Conservation (phyloP, 345 rosid genomes). For the Hirschfeldia incana region DNA sequence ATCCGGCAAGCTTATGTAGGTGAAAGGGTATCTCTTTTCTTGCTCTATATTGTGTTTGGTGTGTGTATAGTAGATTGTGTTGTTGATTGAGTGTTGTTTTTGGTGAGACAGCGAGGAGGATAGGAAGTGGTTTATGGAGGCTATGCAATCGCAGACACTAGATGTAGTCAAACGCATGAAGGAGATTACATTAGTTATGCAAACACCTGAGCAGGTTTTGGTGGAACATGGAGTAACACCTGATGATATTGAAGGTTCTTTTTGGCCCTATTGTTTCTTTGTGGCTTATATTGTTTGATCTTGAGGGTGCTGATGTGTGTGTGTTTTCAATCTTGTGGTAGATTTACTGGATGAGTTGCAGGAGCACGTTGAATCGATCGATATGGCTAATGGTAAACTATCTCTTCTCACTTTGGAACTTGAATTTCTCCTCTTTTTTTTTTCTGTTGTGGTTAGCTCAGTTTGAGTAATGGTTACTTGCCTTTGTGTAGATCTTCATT, state of each 20-base stretch:
- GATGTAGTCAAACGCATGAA: constrained; percentile 95
- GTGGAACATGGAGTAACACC: constrained; percentile 88
- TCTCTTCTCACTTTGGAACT: not conserved
- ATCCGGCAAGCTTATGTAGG: not conserved
- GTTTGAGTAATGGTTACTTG: not conserved
- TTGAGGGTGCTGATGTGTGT: not conserved
- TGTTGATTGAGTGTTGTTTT: constrained; percentile 13
- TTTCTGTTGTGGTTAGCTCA: not conserved
- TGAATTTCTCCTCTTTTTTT: too few species aligned
- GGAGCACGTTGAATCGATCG: constrained; percentile 44
- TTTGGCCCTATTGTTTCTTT: not conserved
- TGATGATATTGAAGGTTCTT: constrained; percentile 71
- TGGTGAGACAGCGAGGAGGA: constrained; percentile 76
- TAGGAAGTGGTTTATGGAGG: constrained; percentile 95
- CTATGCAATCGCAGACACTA: constrained; percentile 83
- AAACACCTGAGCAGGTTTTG: constrained; percentile 70
- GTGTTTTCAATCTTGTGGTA: constrained; percentile 4
- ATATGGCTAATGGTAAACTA: constrained; percentile 43
- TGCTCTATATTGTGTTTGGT: not conserved
- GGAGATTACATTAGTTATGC: constrained; percentile 87
- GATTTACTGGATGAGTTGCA: constrained; percentile 46
- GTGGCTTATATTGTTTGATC: not conserved
- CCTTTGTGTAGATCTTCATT: constrained; percentile 36
- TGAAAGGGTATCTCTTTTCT: constrained; percentile 9
- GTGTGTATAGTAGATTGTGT: not conserved